Percentiles rank a stretch among this genome's conserved stretches.
These are phyloP conservation scores for Eucalyptus erythrocorys DNA, from an alignment of 345 rosid species.

Conservation along the genomic window DNA sequence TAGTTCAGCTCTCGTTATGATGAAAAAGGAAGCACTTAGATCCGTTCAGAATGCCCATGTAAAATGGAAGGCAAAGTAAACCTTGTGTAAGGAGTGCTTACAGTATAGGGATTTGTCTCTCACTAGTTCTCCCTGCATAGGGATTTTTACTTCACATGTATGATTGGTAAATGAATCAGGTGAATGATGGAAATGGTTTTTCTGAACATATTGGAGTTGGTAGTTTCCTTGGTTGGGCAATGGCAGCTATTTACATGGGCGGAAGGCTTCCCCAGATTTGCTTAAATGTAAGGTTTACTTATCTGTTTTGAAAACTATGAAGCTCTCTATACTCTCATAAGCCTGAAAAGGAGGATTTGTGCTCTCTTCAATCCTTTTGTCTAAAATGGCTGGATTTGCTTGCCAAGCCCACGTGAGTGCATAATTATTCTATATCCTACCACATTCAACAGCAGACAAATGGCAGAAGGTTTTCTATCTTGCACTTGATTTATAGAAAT, in stretches of 20 bases:
- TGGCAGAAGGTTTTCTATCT: not conserved
- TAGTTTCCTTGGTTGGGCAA: slow-evolving; percentile 65
- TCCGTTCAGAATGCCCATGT: not conserved
- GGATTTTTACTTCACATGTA: not conserved
- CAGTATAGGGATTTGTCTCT: not conserved
- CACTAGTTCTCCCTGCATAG: not conserved
- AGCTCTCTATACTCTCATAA: not conserved
- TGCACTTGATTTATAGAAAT: not conserved
- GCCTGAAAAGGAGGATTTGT: not conserved
- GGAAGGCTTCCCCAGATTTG: slow-evolving; percentile 87
- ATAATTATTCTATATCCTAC: not conserved
- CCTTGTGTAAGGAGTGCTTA: not conserved
- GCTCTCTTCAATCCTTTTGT: not conserved
- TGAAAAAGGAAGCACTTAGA: not conserved
- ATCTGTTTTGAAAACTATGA: not conserved
- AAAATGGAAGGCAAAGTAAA: not conserved
- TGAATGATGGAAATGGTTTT: slow-evolving; percentile 4
- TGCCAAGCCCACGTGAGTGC: not conserved
- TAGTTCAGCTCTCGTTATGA: not conserved
- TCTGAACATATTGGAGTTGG: slow-evolving; percentile 33
- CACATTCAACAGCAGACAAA: not conserved
- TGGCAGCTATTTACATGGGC: slow-evolving; percentile 88
- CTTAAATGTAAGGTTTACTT: slow-evolving; percentile 47
- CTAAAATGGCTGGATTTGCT: not conserved
- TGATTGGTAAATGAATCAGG: slow-evolving; percentile 23